Evolutionary conservation across 1,139 yeast genomes (phyloP), one percentile per base, ranked within the genome.

Genomic region (Pichia sorboxylosa): DNA sequence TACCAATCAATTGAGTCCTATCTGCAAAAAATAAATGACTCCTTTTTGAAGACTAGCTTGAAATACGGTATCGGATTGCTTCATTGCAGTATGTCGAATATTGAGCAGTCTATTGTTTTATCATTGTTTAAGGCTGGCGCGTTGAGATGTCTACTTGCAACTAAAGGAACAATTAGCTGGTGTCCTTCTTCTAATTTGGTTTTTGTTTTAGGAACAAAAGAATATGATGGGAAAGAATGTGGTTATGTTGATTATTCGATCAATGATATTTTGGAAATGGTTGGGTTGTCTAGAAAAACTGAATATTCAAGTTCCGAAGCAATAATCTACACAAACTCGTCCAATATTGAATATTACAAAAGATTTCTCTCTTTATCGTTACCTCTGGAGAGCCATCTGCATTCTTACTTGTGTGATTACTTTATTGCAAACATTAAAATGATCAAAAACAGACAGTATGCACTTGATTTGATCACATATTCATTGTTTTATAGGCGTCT

Each of bases 401-500:
- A 69, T 33, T 55, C 61, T 10, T 56, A 60, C 28, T 46, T 85
- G 13, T 76, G 71, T 38, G 95, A 87, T 48, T 65, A 70, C 0
- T 64, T 90, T 29, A 55, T 81, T 27, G 69, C 72, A 26, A 97
- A 85, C 44, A 74, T 85, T 13, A 64, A 71, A 2, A 62, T 75
- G n/a, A 66, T 90, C 37, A 67, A 63, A 31, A 63, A 71, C 5
- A 73, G 82, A 47, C 96, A 87, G 46, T 93, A 82, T 42, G 82
- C 94, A 43, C 70, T 92, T 38, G 96, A 87, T 47, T 83, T 94
- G 92, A 51, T 92, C 26, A 81, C 96, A 0, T 82, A 71, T 54
- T 70, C 94, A 0, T 81, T 75, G 45, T 82, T 85, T 48, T 92
- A 83, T 56, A 64, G 93, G 41, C 61, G 97, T 33, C 53, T 90